These are phyloP conservation scores for Magnaporthiopsis rhizophila DNA, from an alignment of 2,329 filamentous ascomycete species.

Conservation along the genomic window DNA sequence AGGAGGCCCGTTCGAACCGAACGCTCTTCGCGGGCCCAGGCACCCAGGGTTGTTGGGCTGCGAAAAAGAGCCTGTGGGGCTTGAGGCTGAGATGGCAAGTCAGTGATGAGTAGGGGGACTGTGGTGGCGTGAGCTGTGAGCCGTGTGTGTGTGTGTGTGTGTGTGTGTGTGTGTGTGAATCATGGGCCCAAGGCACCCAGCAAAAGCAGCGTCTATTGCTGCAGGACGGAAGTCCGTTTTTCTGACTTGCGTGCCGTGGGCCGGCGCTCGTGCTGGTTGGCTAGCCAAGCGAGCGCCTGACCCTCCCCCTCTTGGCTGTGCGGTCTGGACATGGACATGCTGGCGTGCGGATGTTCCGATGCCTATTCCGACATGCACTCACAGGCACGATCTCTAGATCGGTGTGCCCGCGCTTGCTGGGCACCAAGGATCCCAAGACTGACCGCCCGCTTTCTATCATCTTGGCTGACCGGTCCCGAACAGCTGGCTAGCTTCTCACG, in stretches of 20 bases:
- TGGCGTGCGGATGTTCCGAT: background rate
- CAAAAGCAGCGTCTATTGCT: conserved; percentile 4
- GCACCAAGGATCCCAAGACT: background rate
- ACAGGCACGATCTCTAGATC: background rate
- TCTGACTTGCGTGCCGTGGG: background rate
- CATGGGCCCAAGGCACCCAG: background rate
- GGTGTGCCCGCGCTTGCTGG: background rate
- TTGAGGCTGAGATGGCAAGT: conserved; percentile 9
- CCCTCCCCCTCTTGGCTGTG: background rate
- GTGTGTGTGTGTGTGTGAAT: conserved; percentile 1
- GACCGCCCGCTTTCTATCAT: background rate
- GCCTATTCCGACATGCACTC: background rate
- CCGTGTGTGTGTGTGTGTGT: background rate
- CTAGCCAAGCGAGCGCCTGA: conserved; percentile 1
- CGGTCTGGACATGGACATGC: background rate
- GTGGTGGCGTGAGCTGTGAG: background rate
- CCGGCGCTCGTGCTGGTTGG: conserved; percentile 5
- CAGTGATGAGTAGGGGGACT: background rate
- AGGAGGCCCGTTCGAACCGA: background rate
- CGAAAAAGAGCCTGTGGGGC: conserved; percentile 1
- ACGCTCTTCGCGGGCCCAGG: conserved; percentile 1
- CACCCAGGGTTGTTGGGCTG: background rate
- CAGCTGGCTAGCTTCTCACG: background rate
- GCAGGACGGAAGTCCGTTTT: conserved; percentile 9
- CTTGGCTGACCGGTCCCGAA: background rate